Conservation (phyloP, 352 stramenopile species). For the Phytophthora pistaciae region DNA sequence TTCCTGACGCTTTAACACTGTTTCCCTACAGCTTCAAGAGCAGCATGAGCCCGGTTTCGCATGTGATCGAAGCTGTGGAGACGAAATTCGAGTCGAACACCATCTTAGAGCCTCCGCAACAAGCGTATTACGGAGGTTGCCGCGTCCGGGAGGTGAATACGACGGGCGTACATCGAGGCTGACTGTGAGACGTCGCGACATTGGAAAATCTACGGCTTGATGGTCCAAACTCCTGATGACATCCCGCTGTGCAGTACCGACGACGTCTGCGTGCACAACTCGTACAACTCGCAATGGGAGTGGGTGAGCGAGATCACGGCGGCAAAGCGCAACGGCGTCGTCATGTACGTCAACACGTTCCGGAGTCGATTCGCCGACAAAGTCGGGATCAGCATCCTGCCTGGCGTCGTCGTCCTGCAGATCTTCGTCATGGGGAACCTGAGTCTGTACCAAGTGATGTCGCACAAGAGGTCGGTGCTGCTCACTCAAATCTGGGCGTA, state of each 20-base stretch:
- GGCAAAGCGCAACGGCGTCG: background rate
- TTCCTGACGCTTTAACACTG: slow-evolving; percentile 10
- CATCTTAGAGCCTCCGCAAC: background rate
- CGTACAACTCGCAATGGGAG: slow-evolving; percentile 24
- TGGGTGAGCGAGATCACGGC: slow-evolving; percentile 13
- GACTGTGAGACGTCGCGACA: background rate
- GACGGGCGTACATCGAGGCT: background rate
- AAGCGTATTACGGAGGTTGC: background rate
- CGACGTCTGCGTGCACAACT: slow-evolving; percentile 19
- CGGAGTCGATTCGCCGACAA: slow-evolving; percentile 15
- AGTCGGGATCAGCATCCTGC: slow-evolving; percentile 13
- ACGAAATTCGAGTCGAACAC: background rate
- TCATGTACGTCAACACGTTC: slow-evolving; percentile 13
- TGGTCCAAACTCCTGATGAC: slow-evolving; percentile 16
- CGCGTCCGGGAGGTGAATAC: background rate
- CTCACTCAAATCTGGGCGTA: no score
- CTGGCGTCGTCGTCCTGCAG: slow-evolving; percentile 16
- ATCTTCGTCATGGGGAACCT: slow-evolving; percentile 23
- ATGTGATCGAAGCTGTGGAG: background rate
- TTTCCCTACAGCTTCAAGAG: slow-evolving; percentile 23
- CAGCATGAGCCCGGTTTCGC: slow-evolving; percentile 7
- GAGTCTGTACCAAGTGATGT: slow-evolving; percentile 20
- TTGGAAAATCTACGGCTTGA: slow-evolving; percentile 20
- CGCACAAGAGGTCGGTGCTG: no score
- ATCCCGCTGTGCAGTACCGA: slow-evolving; percentile 14